Evolutionary conservation across 768 basidiomycete genomes (phyloP).

Genomic region (Serendipita sp.): DNA sequence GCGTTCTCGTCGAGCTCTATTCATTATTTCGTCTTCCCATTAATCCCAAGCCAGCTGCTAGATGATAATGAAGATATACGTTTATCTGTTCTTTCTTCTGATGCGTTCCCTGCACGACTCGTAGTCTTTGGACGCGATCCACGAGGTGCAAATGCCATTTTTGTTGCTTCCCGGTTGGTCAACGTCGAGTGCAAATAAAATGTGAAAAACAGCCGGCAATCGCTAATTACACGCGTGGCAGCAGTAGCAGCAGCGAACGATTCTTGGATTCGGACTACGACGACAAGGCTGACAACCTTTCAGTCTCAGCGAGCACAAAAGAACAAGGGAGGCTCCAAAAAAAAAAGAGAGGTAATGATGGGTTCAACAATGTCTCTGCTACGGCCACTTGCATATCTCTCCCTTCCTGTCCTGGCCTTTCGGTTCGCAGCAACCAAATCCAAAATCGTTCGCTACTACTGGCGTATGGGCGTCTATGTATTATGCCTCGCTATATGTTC

Average conservation of each 20-base stretch:
- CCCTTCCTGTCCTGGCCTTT: constrained; percentile 52
- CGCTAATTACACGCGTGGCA: not conserved
- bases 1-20: too few species aligned
- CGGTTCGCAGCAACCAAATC: constrained; percentile 42
- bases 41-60: too few species aligned
- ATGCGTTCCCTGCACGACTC: not conserved
- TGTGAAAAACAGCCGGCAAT: not conserved
- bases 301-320: too few species aligned
- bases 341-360: constrained; percentile 26
- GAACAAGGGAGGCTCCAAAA: too few species aligned
- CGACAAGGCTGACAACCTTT: not conserved
- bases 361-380: constrained; percentile 43
- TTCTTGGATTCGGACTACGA: not conserved
- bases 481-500: constrained; percentile 55
- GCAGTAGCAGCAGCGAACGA: not conserved
- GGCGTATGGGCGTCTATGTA: constrained; percentile 55
- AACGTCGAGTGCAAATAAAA: too few species aligned
- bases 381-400: constrained; percentile 62
- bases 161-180: not conserved
- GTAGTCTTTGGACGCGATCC: not conserved
- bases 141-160: not conserved
- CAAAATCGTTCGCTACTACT: constrained; percentile 50
- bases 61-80: too few species aligned
- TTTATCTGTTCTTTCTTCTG: too few species aligned
- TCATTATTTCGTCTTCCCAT: too few species aligned